Conservation (phyloP, 352 stramenopile genomes). For the Phytophthora lateralis region DNA sequence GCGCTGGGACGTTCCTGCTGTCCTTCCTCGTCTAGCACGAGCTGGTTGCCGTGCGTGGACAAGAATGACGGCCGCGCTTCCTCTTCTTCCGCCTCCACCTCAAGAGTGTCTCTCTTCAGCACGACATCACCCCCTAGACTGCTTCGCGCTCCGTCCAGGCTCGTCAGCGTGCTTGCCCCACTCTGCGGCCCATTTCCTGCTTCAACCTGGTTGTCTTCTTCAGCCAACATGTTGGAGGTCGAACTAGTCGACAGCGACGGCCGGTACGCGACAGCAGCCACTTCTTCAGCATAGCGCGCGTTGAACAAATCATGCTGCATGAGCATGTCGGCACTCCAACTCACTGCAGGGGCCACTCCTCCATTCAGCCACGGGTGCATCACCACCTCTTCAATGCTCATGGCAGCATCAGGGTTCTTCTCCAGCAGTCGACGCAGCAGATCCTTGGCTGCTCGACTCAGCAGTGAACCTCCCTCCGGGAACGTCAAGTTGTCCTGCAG, state of each 20-base stretch:
- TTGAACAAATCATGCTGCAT: slow-evolving; percentile 51
- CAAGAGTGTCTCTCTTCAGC: slow-evolving; percentile 26
- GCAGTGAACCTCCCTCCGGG: slow-evolving; percentile 21
- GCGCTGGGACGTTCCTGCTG: slow-evolving; percentile 55
- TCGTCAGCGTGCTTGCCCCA: slow-evolving; percentile 11
- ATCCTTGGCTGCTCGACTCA: slow-evolving; percentile 75
- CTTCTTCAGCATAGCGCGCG: slow-evolving; percentile 46
- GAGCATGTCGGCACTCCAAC: slow-evolving; percentile 53
- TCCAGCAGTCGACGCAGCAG: slow-evolving; percentile 62
- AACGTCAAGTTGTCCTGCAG: slow-evolving; percentile 41
- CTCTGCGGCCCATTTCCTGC: slow-evolving; percentile 6
- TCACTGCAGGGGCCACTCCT: slow-evolving; percentile 47
- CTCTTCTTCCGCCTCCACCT: slow-evolving; percentile 34
- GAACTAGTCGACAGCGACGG: slow-evolving; percentile 25
- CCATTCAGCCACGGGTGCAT: slow-evolving; percentile 73
- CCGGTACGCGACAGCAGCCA: slow-evolving; percentile 35
- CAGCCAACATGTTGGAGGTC: slow-evolving; percentile 17
- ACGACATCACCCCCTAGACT: slow-evolving; percentile 11
- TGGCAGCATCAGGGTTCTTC: slow-evolving; percentile 49
- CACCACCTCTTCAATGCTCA: slow-evolving; percentile 65
- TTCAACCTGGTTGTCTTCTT: slow-evolving; percentile 10
- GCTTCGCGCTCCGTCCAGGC: slow-evolving; percentile 7
- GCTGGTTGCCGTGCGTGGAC: slow-evolving; percentile 65
- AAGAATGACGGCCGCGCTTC: slow-evolving; percentile 71
- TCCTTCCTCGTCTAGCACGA: slow-evolving; percentile 39